phyloP scores from a whole-genome alignment of 2,329 filamentous ascomycete genomes.

The Fonsecaea pugnacius region DNA sequence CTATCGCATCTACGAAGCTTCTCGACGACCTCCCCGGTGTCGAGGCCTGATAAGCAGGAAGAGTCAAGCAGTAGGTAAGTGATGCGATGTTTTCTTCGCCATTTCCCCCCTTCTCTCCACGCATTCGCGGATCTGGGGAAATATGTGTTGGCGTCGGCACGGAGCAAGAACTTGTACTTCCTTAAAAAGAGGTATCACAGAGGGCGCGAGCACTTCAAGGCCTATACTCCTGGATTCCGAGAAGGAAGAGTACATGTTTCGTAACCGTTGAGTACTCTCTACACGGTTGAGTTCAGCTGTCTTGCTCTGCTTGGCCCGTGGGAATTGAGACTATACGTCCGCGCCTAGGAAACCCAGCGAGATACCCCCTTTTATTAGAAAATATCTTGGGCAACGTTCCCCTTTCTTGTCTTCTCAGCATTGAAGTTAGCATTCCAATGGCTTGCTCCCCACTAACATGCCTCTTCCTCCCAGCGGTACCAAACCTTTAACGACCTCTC shows the following conservation, averaged over 20 bases:
- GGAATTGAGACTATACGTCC: too few species aligned
- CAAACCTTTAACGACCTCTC: constrained; percentile 1
- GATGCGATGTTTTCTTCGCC: background rate
- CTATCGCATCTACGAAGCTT: background rate
- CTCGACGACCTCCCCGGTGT: background rate
- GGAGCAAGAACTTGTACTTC: background rate
- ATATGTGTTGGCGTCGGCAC: background rate
- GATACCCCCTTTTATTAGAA: too few species aligned
- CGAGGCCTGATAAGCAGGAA: background rate
- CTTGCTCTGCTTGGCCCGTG: background rate
- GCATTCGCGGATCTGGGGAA: background rate
- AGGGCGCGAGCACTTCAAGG: background rate
- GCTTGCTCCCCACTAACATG: background rate
- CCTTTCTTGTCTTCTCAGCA: background rate
- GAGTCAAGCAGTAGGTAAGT: background rate
- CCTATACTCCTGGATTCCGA: background rate
- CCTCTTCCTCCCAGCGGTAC: background rate
- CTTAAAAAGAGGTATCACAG: background rate
- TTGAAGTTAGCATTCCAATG: background rate
- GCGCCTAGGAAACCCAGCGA: too few species aligned
- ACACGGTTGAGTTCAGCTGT: background rate
- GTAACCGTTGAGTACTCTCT: background rate
- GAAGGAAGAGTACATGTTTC: background rate
- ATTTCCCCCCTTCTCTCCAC: background rate
- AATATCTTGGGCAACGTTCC: background rate